phyloP scores from a whole-genome alignment of 2,329 filamentous ascomycete genomes.

The Diaporthe nobilis region DNA sequence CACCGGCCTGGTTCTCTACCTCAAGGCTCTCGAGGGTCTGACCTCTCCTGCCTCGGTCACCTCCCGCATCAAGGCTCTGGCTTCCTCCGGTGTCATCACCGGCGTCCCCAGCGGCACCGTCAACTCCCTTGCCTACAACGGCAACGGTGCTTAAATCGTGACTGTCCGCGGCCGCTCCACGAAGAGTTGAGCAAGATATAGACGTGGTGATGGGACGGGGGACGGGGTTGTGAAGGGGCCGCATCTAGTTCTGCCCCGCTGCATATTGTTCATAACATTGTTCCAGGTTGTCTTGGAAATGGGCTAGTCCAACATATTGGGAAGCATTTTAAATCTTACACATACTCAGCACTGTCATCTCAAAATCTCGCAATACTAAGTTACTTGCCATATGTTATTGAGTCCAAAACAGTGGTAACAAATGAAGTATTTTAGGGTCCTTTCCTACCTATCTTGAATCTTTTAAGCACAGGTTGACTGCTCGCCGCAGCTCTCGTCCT shows the following conservation, averaged over 20 bases:
- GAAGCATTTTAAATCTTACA: not conserved
- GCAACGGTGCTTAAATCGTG: constrained; percentile 30
- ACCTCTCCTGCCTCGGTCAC: constrained; percentile 17
- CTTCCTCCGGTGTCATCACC: constrained; percentile 19
- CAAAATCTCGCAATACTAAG: not conserved
- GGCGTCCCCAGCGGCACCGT: constrained; percentile 32
- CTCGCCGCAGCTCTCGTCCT: no score
- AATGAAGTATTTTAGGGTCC: no score
- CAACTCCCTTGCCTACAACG: constrained; percentile 34
- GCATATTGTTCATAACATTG: constrained; percentile 1
- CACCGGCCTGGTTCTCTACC: constrained; percentile 63
- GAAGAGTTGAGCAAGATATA: not conserved
- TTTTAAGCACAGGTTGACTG: not conserved
- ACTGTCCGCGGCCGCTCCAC: no score
- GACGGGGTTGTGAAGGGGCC: not conserved
- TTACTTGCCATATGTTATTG: not conserved
- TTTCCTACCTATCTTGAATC: not conserved
- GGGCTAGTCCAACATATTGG: not conserved
- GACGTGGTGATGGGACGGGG: not conserved
- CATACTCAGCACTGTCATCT: not conserved
- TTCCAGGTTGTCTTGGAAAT: not conserved
- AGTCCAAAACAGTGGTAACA: not conserved
- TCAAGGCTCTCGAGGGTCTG: constrained; percentile 34
- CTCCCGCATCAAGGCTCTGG: constrained; percentile 34
- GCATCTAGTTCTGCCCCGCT: not conserved